These are phyloP conservation scores for Metarhizium humberi DNA, from an alignment of 2,329 filamentous ascomycete genomes.

Conservation along the genomic window DNA sequence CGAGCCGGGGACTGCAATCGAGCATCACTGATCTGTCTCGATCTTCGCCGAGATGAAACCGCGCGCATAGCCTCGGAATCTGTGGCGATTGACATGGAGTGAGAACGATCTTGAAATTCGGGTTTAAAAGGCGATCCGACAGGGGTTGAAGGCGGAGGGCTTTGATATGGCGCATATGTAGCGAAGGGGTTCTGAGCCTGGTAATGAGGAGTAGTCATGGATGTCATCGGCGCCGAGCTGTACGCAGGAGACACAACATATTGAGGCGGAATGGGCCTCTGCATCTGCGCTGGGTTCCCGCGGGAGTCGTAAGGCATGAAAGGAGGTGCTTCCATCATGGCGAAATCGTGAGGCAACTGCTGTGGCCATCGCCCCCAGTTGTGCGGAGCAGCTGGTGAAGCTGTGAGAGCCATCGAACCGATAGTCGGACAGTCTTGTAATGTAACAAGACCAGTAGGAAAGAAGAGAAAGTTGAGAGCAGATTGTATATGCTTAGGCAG, in stretches of 20 bases:
- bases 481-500: neutral
- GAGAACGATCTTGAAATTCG: constrained; percentile 22
- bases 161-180: constrained; percentile 33
- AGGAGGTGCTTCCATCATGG: constrained; percentile 36
- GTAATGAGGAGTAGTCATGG: constrained; percentile 33
- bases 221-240: constrained; percentile 31
- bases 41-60: constrained; percentile 13
- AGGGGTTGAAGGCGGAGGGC: constrained; percentile 23
- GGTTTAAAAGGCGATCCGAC: constrained; percentile 24
- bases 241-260: constrained; percentile 38
- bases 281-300: constrained; percentile 26
- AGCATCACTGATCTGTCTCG: constrained; percentile 20
- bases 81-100: constrained; percentile 11
- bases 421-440: constrained; percentile 13
- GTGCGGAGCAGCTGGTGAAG: constrained; percentile 32
- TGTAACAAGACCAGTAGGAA: neutral
- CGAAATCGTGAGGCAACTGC: constrained; percentile 38
- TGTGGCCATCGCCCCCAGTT: constrained; percentile 48
- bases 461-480: neutral
- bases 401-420: constrained; percentile 36
- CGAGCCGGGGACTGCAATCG: constrained; percentile 24
- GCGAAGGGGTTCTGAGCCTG: constrained; percentile 30
- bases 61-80: constrained; percentile 15
- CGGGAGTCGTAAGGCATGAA: constrained; percentile 42
- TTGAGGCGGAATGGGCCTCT: constrained; percentile 35